Evolutionary conservation across 192 early-diverging fungal species (phyloP), one percentile per base, ranked within the genome.

Genomic region (Entomortierella lignicola): DNA sequence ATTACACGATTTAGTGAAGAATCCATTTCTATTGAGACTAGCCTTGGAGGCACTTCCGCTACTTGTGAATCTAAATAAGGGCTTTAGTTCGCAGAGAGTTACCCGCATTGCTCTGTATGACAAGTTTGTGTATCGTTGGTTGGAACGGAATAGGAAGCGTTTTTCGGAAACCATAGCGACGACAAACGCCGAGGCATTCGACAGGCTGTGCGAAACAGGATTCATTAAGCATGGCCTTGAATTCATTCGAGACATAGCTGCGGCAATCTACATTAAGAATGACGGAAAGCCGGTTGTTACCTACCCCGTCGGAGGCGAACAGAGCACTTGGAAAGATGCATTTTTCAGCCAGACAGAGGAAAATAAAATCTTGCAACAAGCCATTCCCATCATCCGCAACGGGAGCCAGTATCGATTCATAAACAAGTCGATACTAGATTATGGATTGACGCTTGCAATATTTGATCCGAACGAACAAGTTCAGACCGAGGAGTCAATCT

Each of bases 91-190:
- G 1, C 0, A 37, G 21, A 27, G 11, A 0, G 17, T 64, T 23
- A 64, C 63, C 26, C n/a, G 51, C 0, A 51, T 64, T 5, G n/a
- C 8, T 32, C 51, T 64, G 8, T 64, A 64, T 27, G 63, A 64
- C 23, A 25, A 42, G 4, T 64, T 64, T 21, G 48, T 54, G 3
- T n/a, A 34, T 3, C 51, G 39, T 1, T 64, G 63, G 63, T 15
- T 64, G 20, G 50, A 39, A 1, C 2, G 50, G 5, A 34, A 34
- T 23, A 29, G 54, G 39, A 52, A 23, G 1, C 63, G 63, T 4
- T 21, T 64, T 37, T 7, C 10, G 34, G n/a, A n/a, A n/a, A n/a
- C n/a, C n/a, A 37, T 37, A 10, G 10, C 10, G 34, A 37, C 34
- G 5, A 7, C 34, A 37, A 37, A 10, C 34, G 4, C 34, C 10